These are phyloP conservation scores for Tetrahymena borealis DNA, from an alignment of 73 alveolate genomes.

Conservation along the genomic window DNA sequence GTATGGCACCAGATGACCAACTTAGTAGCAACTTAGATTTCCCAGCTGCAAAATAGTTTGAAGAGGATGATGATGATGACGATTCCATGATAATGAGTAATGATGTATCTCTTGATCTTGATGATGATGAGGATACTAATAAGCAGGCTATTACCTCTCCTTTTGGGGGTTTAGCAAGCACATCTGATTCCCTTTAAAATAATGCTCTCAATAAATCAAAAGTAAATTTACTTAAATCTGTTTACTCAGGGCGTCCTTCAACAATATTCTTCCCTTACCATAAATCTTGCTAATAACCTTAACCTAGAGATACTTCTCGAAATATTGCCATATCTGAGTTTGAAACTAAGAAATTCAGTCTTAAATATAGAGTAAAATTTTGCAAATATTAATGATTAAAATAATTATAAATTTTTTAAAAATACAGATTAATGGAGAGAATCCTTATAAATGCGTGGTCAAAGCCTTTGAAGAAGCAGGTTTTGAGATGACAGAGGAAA, in stretches of 20 bases:
- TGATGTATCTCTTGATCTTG: not conserved
- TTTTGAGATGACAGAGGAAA: conserved; percentile 24
- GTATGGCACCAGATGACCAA: not conserved
- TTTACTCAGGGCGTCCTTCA: not conserved
- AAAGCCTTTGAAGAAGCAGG: conserved; percentile 41
- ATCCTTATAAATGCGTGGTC: conserved; percentile 40
- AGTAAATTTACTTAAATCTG: not conserved
- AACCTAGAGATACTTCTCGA: not conserved
- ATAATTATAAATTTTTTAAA: not conserved
- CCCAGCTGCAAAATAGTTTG: not conserved
- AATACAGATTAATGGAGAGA: conserved; percentile 4
- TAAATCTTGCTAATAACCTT: not conserved
- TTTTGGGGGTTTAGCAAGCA: not conserved
- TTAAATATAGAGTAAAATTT: conserved; percentile 16
- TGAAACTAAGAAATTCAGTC: conserved; percentile 8
- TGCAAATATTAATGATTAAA: no score
- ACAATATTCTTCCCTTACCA: not conserved
- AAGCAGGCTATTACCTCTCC: not conserved
- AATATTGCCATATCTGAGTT: conserved; percentile 9
- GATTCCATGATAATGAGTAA: not conserved
- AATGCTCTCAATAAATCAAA: not conserved
- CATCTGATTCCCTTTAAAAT: not conserved
- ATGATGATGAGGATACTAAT: not conserved
- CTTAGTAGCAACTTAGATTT: not conserved
- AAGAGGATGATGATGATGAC: not conserved